Evolutionary conservation across 768 basidiomycete species (phyloP), one percentile per base, ranked within the genome.

Genomic region (Trametes coccinea): DNA sequence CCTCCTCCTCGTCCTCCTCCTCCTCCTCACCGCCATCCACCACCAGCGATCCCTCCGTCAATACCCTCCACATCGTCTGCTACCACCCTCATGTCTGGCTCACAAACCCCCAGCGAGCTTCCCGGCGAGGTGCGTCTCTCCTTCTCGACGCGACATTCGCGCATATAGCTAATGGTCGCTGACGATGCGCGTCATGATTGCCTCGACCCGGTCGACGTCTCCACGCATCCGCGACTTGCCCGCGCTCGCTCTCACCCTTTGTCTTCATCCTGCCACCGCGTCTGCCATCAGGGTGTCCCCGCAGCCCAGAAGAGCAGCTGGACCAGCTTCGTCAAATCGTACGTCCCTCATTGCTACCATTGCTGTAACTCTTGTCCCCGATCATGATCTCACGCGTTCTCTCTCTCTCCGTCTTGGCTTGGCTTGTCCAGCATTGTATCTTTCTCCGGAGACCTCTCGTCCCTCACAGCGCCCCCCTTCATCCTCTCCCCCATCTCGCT

Each of bases 311-410:
- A 92, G 69, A 78, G 88, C 69, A 91, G 88, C 75, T 97, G 95
- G 95, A 82, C 89, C 0, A 86, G 87, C 2, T 96, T 97, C 76
- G 79, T 97, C 71, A 97, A 96, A 82, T 86, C 89, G 92, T 93
- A 69, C 54, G 88, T 81, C 48, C 39, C 41, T 43, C 5, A 37
- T 37, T 37, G 11, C 34, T 6, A 22, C 22, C 22, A 22, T 1
- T 22, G 22, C 22, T 22, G 22, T 22, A 22, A 22, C 22, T 11
- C 34, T 5, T 37, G 6, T 37, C 34, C 11, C 34, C 34, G 34
- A 37, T 37, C 41, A 16, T 43, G 10, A 13, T 14, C 41, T n/a
- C 41, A 13, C 41, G 14, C 14, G 13, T n/a, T 5, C 9, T 14
- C 41, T 5, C 4, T 56, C 3, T 22, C 43, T 9, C 44, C 10